These are phyloP conservation scores for Neofusicoccum sp. DNA, from an alignment of 2,329 filamentous ascomycete genomes.

Conservation along the genomic window DNA sequence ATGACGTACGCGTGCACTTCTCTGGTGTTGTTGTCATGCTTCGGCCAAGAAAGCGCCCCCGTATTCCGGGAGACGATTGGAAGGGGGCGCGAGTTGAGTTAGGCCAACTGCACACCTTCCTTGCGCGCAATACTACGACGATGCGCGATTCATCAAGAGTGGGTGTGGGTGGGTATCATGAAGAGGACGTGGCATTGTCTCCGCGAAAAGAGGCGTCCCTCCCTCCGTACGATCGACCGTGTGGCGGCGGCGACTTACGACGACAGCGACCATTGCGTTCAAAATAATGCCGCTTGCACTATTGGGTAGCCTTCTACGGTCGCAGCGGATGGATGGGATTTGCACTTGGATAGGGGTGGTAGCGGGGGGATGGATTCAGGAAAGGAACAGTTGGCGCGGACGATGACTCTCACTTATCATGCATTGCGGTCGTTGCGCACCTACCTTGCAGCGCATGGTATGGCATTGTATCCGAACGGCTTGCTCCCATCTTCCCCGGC, in stretches of 20 bases:
- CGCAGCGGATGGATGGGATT: too few relatives aligned
- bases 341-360: background rate
- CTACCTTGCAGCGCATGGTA: background rate
- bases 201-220: background rate
- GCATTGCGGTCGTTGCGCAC: background rate
- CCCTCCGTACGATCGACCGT: background rate
- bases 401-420: background rate
- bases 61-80: too few relatives aligned
- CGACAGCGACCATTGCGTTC: background rate
- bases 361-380: too few relatives aligned
- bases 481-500: background rate
- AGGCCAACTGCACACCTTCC: background rate
- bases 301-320: too few relatives aligned
- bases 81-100: background rate
- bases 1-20: too few relatives aligned
- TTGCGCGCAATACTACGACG: background rate
- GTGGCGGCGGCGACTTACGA: background rate
- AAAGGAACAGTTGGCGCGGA: background rate
- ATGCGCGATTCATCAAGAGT: conserved; percentile 11
- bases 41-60: too few relatives aligned
- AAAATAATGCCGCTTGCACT: conserved; percentile 12
- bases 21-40: too few relatives aligned
- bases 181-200: too few relatives aligned
- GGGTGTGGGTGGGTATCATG: background rate
- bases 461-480: background rate